Base-by-base conservation (phyloP, 306 rosid species). In the Cucurbita pepo region DNA sequence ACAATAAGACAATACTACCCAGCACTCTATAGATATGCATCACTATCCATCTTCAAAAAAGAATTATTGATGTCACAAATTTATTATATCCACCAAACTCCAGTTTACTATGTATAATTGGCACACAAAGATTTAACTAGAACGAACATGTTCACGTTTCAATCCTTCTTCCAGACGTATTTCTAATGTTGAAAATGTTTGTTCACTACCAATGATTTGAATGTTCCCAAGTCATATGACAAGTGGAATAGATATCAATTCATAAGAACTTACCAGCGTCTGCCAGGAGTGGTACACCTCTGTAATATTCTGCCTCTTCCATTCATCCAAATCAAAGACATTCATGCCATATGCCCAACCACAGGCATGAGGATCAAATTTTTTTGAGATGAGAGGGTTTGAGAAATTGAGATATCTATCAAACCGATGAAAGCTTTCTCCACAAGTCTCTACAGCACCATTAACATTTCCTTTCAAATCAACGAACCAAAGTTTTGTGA, bases 331-430 rank as follows among this genome's bases (percentile, higher is more conserved):
- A 82, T 94, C 97, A 77, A 94, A 94, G 78, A 94, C 57, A 80
- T 94, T 94, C 99, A 94, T 94, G 43, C 99, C 99, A 77, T 91
- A 94, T 9, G 99, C 99, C 99, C 99, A 94, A 62, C 99, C 99
- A 83, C 99, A 94, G 62, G 99, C 97, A 78, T 15, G 97, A 2
- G 99, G 87, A 74, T 94, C 92, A 74, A 94, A 94, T 56, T 86
- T 88, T 85, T 84, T 89, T 1, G 99, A 85, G 76, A 94, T 94
- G 40, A 88, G 90, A 80, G 97, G 97, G 83, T 94, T 84, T 64
- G 99, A 89, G 80, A 94, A 94, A 86, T 94, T 94, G 75, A 94
- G 95, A 84, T 94, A 94, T 54, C 95, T 86, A 72, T 94, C 99
- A 76, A 85, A 94, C 72, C 99, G 96, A 80, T 94, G 99, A 77